Evolutionary conservation across 805 yeast genomes (phyloP), one percentile per base, ranked within the genome.

Genomic region (Isabelozyma rhagii): DNA sequence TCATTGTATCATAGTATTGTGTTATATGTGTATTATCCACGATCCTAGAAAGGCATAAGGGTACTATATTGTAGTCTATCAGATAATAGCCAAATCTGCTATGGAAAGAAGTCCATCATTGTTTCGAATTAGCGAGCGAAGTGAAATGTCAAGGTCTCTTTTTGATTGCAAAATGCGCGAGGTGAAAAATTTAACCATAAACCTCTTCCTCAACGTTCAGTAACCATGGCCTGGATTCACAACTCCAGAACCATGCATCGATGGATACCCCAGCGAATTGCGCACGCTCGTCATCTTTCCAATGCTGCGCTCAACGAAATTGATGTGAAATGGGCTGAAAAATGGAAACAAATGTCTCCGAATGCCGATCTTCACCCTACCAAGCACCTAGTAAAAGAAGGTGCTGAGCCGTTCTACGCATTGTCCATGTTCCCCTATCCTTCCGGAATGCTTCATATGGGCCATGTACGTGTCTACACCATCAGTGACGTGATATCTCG

Each of bases 391-490:
- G 47, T 44, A 5, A 43, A 46, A 14, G 52, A 50, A n/a, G 62
- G 63, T 43, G 68, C 71, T 48, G 41, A 46, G 29, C 53, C 66
- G 1, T 82, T 80, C 62, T 93, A 85, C 65, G 80, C 87, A 27
- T 72, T 94, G 31, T 78, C 96, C 0, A 89, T 88, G 97, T 93
- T 94, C 62, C 99, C 99, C 1, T 94, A 94, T 59, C 99, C 99
- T 1, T 90, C 97, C 0, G 99, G 99, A 1, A 77, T 78, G 51
- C 76, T 94, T 5, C 99, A 94, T 62, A 83, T 94, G 79, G 99
- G 99, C 0, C 99, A 94, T 67, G 76, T 92, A 42, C 74, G 99
- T 47, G 99, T 94, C 0, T 94, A 89, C 66, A 87, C 97, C 0
- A 90, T 94, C 29, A 83, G 92, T 57, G 99, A 94, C 66, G 86